These are phyloP conservation scores for Larix kaempferi DNA, from an alignment of 75 land plant species.

Conservation along the genomic window DNA sequence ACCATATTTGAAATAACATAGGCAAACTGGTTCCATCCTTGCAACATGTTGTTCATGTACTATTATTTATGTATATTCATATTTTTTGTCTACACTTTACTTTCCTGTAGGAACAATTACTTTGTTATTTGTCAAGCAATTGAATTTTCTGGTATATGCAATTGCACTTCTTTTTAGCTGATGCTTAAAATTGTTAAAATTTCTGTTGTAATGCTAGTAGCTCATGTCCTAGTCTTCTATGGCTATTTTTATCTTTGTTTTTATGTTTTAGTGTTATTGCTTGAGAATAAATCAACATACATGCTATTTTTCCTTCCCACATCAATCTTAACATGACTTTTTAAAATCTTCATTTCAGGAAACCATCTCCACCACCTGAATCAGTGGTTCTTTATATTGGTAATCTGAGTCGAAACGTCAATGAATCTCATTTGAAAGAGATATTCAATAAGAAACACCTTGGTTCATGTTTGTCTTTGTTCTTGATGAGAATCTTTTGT, in stretches of 20 bases:
- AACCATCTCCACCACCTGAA: constrained; percentile 58
- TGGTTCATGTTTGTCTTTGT: background rate
- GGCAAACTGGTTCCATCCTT: background rate
- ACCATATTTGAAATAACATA: background rate
- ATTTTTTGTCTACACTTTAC: background rate
- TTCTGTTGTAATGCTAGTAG: background rate
- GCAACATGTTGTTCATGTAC: background rate
- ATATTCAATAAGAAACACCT: constrained; percentile 61
- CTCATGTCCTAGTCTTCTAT: background rate
- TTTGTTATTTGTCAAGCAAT: background rate
- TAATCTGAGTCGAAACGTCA: constrained; percentile 84
- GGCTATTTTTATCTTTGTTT: background rate
- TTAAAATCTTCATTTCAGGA: constrained; percentile 46
- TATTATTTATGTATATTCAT: background rate
- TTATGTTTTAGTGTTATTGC: background rate
- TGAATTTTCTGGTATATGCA: background rate
- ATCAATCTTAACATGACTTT: background rate
- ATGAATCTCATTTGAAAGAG: constrained; percentile 91
- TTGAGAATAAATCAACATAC: background rate
- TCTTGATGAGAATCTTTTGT: background rate
- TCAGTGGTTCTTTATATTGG: constrained; percentile 74
- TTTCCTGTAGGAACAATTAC: background rate
- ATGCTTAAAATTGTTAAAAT: background rate
- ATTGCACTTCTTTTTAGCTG: background rate
- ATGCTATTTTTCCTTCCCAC: background rate